Conservation (phyloP, 108 stramenopile species). For the Skeletonema marinoi region DNA sequence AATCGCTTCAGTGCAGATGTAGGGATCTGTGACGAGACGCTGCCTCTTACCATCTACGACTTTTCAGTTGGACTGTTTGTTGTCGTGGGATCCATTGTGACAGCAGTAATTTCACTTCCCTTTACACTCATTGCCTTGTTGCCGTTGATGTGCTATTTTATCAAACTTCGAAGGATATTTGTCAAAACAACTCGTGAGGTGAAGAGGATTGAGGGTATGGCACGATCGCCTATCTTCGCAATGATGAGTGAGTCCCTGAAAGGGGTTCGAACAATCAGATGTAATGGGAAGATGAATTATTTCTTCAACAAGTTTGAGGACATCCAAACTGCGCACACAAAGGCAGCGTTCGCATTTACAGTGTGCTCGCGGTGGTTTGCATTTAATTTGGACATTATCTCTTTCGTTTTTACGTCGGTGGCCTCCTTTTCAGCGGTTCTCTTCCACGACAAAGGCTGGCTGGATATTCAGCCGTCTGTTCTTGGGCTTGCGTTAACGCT, state of each 20-base stretch:
- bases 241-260: conserved; percentile 50
- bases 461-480: conserved; percentile 72
- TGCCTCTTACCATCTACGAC: conserved; percentile 17
- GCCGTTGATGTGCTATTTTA: conserved; percentile 17
- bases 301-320: conserved; percentile 36
- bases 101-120: conserved; percentile 16
- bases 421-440: conserved; percentile 82
- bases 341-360: conserved; percentile 85
- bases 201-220: conserved; percentile 41
- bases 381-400: conserved; percentile 84
- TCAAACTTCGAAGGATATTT: conserved; percentile 17
- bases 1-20: conserved; percentile 63
- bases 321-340: conserved; percentile 30
- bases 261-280: conserved; percentile 59
- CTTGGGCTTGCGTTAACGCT: conserved; percentile 78
- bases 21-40: conserved; percentile 15
- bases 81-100: conserved; percentile 11
- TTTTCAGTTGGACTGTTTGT: conserved; percentile 7
- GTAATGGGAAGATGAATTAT: conserved; percentile 20
- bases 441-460: conserved; percentile 55
- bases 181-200: conserved; percentile 41
- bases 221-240: conserved; percentile 37
- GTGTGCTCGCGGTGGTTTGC: conserved; percentile 89
- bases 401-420: conserved; percentile 66
- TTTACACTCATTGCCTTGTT: conserved; percentile 25